phyloP scores from a whole-genome alignment of 768 basidiomycete species.

The Tulasnella sp. region DNA sequence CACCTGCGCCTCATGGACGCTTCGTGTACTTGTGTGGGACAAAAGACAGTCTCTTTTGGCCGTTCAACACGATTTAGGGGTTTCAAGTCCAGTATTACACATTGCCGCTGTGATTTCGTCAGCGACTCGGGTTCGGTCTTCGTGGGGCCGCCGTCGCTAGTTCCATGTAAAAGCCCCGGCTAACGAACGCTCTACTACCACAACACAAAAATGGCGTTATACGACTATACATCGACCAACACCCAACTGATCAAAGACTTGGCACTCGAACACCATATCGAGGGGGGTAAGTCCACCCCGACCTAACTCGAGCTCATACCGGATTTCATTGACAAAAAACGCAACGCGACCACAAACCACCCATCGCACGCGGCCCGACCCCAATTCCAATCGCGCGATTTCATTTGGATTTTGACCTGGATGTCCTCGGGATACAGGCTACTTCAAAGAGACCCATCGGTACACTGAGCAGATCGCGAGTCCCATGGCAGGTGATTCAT shows the following conservation, averaged over 20 bases:
- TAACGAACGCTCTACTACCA: neutral
- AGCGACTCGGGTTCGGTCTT: no score
- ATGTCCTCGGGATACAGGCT: no score
- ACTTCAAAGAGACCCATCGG: constrained; percentile 30
- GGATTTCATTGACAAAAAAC: no score
- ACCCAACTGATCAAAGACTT: constrained; percentile 24
- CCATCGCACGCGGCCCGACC: no score
- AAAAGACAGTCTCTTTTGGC: neutral
- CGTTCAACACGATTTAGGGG: no score
- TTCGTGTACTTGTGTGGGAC: neutral
- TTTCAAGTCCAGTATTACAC: no score
- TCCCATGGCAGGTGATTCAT: constrained; percentile 26
- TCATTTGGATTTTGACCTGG: no score
- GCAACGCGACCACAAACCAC: no score
- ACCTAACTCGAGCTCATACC: no score
- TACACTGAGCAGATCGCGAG: constrained; percentile 25
- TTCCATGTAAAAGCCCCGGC: neutral
- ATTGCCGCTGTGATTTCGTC: no score
- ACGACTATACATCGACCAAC: constrained; percentile 25
- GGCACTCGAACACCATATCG: constrained; percentile 24
- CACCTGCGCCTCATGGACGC: neutral
- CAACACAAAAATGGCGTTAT: no score
- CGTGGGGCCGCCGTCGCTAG: neutral
- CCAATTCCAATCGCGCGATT: no score
- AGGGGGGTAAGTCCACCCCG: constrained; percentile 23